These are phyloP conservation scores for Xylariaceae sp. DNA, from an alignment of 2,329 filamentous ascomycete species.

Conservation along the genomic window DNA sequence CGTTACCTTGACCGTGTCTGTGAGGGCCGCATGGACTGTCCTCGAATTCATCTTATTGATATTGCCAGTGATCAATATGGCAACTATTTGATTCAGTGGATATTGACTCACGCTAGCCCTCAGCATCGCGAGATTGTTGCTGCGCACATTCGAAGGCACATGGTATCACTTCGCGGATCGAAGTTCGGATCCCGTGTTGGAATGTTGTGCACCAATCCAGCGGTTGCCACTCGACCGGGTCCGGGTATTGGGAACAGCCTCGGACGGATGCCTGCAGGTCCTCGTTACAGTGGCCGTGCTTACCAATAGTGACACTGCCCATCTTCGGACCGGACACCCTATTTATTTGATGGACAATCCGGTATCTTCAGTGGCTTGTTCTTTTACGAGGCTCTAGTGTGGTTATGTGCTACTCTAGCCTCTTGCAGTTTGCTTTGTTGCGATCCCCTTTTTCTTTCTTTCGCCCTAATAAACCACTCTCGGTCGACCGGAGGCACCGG, in stretches of 20 bases:
- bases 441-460: slow-evolving; percentile 25
- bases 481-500: slow-evolving; percentile 27
- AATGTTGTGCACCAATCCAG: slow-evolving; percentile 98
- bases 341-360: slow-evolving; percentile 5
- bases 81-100: slow-evolving; percentile 97
- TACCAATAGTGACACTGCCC: slow-evolving; percentile 53
- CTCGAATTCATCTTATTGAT: slow-evolving; percentile 95
- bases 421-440: slow-evolving; percentile 8
- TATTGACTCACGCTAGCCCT: slow-evolving; percentile 82
- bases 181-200: slow-evolving; percentile 98
- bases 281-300: slow-evolving; percentile 57
- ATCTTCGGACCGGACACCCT: slow-evolving; percentile 6
- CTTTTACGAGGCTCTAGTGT: slow-evolving; percentile 3
- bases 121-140: slow-evolving; percentile 94
- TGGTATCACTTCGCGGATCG: slow-evolving; percentile 97
- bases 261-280: slow-evolving; percentile 59
- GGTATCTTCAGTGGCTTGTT: not conserved
- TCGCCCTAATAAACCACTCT: slow-evolving; percentile 32
- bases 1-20: slow-evolving; percentile 94
- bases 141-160: slow-evolving; percentile 95
- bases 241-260: slow-evolving; percentile 74
- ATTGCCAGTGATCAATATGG: slow-evolving; percentile 99
- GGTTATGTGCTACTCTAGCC: slow-evolving; percentile 5
- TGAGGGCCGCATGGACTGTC: slow-evolving; percentile 85
- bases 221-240: slow-evolving; percentile 83